Conservation (phyloP, 257 asterid species). For the Solanum paucissectum region DNA sequence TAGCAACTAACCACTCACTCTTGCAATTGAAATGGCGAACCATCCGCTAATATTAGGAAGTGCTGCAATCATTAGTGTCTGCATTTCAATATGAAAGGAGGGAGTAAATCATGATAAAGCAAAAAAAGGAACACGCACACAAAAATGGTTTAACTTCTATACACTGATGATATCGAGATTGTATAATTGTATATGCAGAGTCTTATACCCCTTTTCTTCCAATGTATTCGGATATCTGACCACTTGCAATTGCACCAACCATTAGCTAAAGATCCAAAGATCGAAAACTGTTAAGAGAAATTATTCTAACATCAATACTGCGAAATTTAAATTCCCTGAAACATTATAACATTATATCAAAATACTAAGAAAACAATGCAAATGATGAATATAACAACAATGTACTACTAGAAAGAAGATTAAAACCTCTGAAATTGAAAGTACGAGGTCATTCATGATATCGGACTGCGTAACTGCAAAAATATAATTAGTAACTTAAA, state of each 20-base stretch:
- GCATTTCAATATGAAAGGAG: constrained; percentile 14
- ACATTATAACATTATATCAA: background rate
- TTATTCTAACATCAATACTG: background rate
- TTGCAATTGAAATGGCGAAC: constrained; percentile 76
- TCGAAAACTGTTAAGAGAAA: constrained; percentile 35
- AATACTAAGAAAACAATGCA: background rate
- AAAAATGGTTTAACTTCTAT: background rate
- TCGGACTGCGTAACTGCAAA: constrained; percentile 59
- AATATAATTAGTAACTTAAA: background rate
- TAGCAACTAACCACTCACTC: constrained; percentile 28
- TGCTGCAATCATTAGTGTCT: constrained; percentile 80
- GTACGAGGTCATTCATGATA: constrained; percentile 47
- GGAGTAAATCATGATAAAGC: background rate
- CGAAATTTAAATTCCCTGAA: background rate
- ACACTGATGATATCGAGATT: background rate
- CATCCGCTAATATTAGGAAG: constrained; percentile 81
- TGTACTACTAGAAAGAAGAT: background rate
- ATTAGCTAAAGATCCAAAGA: constrained; percentile 87
- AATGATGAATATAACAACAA: background rate
- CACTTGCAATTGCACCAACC: constrained; percentile 91
- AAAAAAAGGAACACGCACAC: background rate
- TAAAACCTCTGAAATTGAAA: constrained; percentile 62
- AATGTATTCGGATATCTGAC: constrained; percentile 70
- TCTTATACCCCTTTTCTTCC: constrained; percentile 87
- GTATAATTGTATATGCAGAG: background rate